Evolutionary conservation across 2,329 filamentous ascomycete species (phyloP), one percentile per base, ranked within the genome.

Genomic region (Fusarium sp.): DNA sequence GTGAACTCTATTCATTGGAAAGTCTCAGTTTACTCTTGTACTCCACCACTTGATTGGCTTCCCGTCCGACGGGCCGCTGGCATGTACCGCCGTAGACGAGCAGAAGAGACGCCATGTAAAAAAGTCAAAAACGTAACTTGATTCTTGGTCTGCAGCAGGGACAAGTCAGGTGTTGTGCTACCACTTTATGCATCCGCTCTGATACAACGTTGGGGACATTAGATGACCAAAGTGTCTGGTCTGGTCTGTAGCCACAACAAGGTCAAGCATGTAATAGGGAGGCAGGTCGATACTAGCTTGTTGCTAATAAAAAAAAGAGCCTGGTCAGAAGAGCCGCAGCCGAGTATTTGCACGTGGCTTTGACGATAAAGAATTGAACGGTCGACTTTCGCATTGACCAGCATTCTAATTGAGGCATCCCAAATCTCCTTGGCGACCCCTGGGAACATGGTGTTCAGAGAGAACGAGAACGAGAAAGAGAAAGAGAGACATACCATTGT

Each of bases 281-380:
- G 23, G 39, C 47, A 41, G 43, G 29, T 33, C 23, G 20, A 47
- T 47, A n/a, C n/a, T n/a, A 53, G 40, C 17, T 25, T 39, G 11
- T n/a, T 31, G 43, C 48, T 50, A 50, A 42, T 21, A 25, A 50
- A 31, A 50, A 31, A 42, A 36, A 51, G 45, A 68, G 29, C 29
- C 29, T 31, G 29, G 29, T 31, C 29, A 31, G 13, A 31, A 72
- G 69, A 68, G 66, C 69, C 69, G 67, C 63, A 63, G 59, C 36
- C 37, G 47, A 58, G 69, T 63, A 57, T 60, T 67, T 53, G 65
- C 70, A 72, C 70, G 70, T 72, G 70, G 70, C 65, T 47, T 50
- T 53, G 51, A 48, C 47, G 50, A 66, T 53, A 36, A 49, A 40
- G 33, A 33, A 53, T 42, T 36, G 40, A 50, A 45, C 33, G 21